Base-by-base conservation (phyloP, 1,284 basidiomycete genomes). In the Heimioporus punctisporus region DNA sequence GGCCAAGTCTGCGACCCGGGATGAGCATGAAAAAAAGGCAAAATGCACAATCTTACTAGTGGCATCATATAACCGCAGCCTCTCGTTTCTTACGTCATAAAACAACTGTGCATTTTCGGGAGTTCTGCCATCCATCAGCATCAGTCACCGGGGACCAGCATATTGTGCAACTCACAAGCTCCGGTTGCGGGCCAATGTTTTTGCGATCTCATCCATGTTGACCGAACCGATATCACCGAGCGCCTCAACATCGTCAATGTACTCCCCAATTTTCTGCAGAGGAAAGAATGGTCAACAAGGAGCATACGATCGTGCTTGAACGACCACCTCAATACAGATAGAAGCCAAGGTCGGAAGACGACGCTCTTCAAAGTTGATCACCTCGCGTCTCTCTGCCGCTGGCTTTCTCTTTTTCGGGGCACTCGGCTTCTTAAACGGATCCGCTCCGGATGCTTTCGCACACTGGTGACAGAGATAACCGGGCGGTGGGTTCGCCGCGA, bases 191-290 rank as follows among this genome's bases (percentile, higher is more conserved):
- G 90, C 90, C 39, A 99, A 81, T 21, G 94, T 90, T 70, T 90
- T 90, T 25, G 90, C 85, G 44, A 97, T 90, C 46, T 87, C 85
- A 59, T 94, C 86, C 75, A 93, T 78, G 65, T 93, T 96, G 68
- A 90, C 72, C 2, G 80, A 65, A 1, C 94, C 93, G 52, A 98
- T 91, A 63, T 95, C 88, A 0, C 95, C 95, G 7, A 98, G 77
- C 0, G 91, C 88, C 58, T 98, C 95, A 17, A 98, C 88, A 58
- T 96, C 89, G 56, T 96, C 85, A 54, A 98, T 97, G 66, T 94
- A 85, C 47, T 85, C 81, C 27, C 90, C 90, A 55, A 98, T 87
- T 28, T 98, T 75, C 90, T 96, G 54, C 2, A 42, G 31, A 51
- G 44, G 19, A 19, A 17, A 5, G 11, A 15, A 11, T 41, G 17